These are phyloP conservation scores for Penicillium capsulatum DNA, from an alignment of 2,329 filamentous ascomycete species.

Conservation along the genomic window DNA sequence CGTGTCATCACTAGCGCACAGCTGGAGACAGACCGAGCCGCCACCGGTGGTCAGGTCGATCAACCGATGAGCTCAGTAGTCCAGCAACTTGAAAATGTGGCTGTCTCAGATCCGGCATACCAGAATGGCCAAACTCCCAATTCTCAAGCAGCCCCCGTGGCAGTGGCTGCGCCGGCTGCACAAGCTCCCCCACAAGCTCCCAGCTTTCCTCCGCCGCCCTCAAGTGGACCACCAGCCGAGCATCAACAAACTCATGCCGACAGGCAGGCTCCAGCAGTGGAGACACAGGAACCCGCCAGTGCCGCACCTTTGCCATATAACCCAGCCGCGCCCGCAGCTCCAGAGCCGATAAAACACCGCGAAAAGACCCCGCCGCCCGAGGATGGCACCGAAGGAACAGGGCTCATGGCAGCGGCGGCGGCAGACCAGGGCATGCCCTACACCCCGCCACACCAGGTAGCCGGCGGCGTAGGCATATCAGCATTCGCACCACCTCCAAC, in stretches of 20 bases:
- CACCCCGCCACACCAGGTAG: constrained; percentile 27
- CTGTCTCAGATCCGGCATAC: constrained; percentile 52
- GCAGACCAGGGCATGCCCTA: constrained; percentile 37
- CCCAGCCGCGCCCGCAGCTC: constrained; percentile 61
- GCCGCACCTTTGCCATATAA: constrained; percentile 60
- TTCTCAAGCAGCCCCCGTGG: constrained; percentile 31
- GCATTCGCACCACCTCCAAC: constrained; percentile 23
- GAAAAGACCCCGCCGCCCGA: constrained; percentile 63
- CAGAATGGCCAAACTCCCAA: constrained; percentile 43
- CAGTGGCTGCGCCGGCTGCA: constrained; percentile 14
- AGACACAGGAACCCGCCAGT: constrained; percentile 30
- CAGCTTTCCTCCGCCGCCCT: constrained; percentile 27
- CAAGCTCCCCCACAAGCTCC: constrained; percentile 20
- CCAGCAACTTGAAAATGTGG: constrained; percentile 59
- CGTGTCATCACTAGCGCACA: constrained; percentile 36
- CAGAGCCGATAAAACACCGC: constrained; percentile 61
- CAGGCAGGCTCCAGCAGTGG: constrained; percentile 15
- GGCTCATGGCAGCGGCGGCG: constrained; percentile 41
- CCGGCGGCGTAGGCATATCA: constrained; percentile 11
- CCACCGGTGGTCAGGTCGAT: constrained; percentile 35
- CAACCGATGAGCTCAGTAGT: constrained; percentile 56
- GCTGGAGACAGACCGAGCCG: constrained; percentile 49
- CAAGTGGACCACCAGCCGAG: constrained; percentile 16
- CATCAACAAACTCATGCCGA: constrained; percentile 13
- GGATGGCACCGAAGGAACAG: constrained; percentile 50